Conservation (phyloP, 192 early-diverging fungal species). For the Entomortierella lignicola region DNA sequence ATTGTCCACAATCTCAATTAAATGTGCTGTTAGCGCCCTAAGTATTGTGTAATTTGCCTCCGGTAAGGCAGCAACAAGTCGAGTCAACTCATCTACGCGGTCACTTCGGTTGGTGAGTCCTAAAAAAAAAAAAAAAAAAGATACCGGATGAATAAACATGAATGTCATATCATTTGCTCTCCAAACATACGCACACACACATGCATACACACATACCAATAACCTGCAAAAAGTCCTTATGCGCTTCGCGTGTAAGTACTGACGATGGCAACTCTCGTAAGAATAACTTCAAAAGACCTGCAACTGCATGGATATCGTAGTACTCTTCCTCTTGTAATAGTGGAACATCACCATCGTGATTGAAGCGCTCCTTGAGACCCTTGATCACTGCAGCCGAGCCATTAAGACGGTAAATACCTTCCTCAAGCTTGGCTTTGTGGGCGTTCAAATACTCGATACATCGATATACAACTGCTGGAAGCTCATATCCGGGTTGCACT, state of each 20-base stretch:
- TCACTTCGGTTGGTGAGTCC: conserved; percentile 86
- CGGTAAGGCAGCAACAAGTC: conserved; percentile 83
- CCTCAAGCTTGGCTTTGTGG: conserved; percentile 88
- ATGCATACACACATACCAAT: conserved; percentile 60
- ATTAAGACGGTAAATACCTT: conserved; percentile 94
- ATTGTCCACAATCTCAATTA: conserved; percentile 89
- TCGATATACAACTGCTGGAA: conserved; percentile 94
- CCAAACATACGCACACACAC: background rate
- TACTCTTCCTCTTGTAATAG: conserved; percentile 67
- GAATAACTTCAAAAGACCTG: conserved; percentile 92
- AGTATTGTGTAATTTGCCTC: conserved; percentile 92
- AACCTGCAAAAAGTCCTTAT: conserved; percentile 85
- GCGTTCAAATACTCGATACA: conserved; percentile 97
- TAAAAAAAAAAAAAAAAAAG: conserved; percentile 15
- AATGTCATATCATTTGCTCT: no score
- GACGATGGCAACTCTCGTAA: conserved; percentile 90
- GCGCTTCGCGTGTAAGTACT: conserved; percentile 85
- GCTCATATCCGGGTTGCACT: conserved; percentile 80
- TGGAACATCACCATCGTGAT: conserved; percentile 83
- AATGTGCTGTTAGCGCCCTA: conserved; percentile 87
- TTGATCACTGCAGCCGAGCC: conserved; percentile 82
- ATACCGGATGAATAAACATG: background rate
- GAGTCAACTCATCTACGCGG: conserved; percentile 84
- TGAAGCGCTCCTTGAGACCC: conserved; percentile 83
- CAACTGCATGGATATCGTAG: conserved; percentile 93